These are phyloP conservation scores for Claviceps paspali DNA, from an alignment of 2,329 filamentous ascomycete species.

Conservation along the genomic window DNA sequence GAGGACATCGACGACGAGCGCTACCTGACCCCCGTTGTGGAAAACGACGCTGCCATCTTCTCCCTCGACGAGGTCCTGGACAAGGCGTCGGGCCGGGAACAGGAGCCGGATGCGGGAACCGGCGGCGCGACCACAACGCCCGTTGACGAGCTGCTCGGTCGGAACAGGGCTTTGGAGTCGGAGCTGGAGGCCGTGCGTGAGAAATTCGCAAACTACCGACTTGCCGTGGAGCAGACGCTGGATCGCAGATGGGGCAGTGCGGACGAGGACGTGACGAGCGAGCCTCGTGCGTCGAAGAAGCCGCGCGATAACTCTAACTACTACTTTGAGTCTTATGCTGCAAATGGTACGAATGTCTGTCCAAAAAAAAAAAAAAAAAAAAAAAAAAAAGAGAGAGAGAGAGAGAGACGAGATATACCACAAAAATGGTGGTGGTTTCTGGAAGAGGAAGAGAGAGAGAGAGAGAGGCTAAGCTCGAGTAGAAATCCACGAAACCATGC, in stretches of 20 bases:
- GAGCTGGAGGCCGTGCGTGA: slow-evolving; percentile 42
- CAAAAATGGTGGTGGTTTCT: too few relatives aligned
- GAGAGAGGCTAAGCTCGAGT: neutral
- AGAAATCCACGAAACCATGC: slow-evolving; percentile 93
- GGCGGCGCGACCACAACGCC: slow-evolving; percentile 6
- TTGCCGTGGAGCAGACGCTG: slow-evolving; percentile 50
- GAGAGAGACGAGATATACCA: too few relatives aligned
- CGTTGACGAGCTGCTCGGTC: slow-evolving; percentile 26
- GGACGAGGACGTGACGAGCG: slow-evolving; percentile 19
- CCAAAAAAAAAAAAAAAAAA: neutral
- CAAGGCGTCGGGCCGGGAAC: slow-evolving; percentile 22
- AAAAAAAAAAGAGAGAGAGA: neutral
- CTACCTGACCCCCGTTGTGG: slow-evolving; percentile 69
- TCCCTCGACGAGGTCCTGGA: slow-evolving; percentile 63
- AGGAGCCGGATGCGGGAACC: slow-evolving; percentile 13
- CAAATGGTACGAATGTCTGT: slow-evolving; percentile 33
- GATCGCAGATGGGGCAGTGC: slow-evolving; percentile 50
- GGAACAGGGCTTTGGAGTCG: slow-evolving; percentile 42
- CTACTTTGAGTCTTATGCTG: slow-evolving; percentile 48
- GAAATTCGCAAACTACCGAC: slow-evolving; percentile 51
- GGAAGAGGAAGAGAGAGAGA: too few relatives aligned
- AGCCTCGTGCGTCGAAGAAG: slow-evolving; percentile 7
- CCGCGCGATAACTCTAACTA: slow-evolving; percentile 24
- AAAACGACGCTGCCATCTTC: slow-evolving; percentile 81
- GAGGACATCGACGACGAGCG: slow-evolving; percentile 59